Percentiles rank a stretch among this genome's conserved stretches.
Evolutionary conservation across 371 early-diverging fungal genomes (phyloP).

Genomic region (Modicella reniformis): DNA sequence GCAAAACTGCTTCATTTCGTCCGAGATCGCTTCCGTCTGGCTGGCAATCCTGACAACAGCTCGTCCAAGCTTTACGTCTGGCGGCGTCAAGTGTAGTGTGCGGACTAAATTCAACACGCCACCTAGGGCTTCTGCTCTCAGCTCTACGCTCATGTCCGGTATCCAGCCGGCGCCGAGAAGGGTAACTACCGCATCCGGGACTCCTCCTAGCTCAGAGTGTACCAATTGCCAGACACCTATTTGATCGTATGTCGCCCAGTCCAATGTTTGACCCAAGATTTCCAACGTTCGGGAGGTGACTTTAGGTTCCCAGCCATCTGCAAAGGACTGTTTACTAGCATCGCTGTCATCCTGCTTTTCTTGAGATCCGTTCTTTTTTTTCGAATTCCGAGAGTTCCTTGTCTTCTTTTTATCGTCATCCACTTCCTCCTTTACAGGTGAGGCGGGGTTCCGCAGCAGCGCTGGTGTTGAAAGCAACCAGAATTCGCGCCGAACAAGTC

Average conservation of each 20-base stretch:
- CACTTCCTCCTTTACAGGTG: conserved; percentile 7
- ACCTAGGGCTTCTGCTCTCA: conserved; percentile 33
- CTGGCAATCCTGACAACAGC: conserved; percentile 34
- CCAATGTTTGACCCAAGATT: conserved; percentile 28
- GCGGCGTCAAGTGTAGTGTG: conserved; percentile 26
- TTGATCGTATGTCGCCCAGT: conserved; percentile 47
- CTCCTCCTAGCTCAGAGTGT: conserved; percentile 41
- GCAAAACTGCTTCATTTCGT: conserved; percentile 42
- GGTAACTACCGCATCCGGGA: conserved; percentile 14
- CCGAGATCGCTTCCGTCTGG: conserved; percentile 21
- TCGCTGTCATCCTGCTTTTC: conserved; percentile 6
- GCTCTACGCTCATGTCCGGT: conserved; percentile 13
- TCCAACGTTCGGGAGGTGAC: conserved; percentile 17
- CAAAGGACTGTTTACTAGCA: neutral
- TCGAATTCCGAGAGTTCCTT: conserved; percentile 12
- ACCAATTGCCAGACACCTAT: conserved; percentile 49
- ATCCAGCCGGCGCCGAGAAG: conserved; percentile 41
- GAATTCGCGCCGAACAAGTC: conserved; percentile 26
- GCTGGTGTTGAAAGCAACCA: conserved; percentile 24
- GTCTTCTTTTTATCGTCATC: conserved; percentile 12
- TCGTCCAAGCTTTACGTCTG: conserved; percentile 28
- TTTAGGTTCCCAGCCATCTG: conserved; percentile 25
- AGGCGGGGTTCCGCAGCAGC: neutral
- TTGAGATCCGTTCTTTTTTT: conserved; percentile 9
- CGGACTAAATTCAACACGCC: conserved; percentile 42